A percentile compares a stretch with the other conserved stretches of the same genome.
These are phyloP conservation scores for Aspergillus cavernicola DNA, from an alignment of 495 filamentous ascomycete species.

Conservation along the genomic window DNA sequence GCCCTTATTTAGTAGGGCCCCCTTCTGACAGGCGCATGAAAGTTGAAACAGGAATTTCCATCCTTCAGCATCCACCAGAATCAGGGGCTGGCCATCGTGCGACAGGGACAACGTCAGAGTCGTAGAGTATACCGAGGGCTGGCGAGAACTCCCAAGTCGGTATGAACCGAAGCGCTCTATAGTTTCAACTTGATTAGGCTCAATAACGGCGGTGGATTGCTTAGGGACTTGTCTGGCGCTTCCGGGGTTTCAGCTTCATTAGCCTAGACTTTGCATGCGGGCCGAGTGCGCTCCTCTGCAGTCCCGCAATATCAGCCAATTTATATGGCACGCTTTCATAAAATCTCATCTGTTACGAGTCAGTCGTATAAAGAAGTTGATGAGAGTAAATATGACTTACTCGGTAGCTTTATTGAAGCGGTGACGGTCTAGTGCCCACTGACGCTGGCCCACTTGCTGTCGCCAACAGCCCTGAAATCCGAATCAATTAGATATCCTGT, in stretches of 20 bases:
- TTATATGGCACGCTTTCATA: not conserved
- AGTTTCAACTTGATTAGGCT: slow-evolving; percentile 25
- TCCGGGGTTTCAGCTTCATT: slow-evolving; percentile 26
- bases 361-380: not conserved
- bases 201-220: slow-evolving; percentile 9
- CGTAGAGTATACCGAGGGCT: not conserved
- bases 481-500: not conserved
- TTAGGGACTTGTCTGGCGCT: slow-evolving; percentile 9
- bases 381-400: not conserved
- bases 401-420: no score
- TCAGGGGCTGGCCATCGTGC: slow-evolving; percentile 12
- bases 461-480: not conserved
- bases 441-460: not conserved
- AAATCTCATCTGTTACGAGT: not conserved
- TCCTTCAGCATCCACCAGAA: slow-evolving; percentile 7
- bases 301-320: not conserved
- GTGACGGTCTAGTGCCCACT: no score
- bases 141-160: not conserved
- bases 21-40: not conserved
- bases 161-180: slow-evolving; percentile 11
- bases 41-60: not conserved
- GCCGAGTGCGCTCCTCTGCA: not conserved
- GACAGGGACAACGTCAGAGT: slow-evolving; percentile 7
- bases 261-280: not conserved
- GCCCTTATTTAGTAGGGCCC: not conserved